phyloP scores from a whole-genome alignment of 208 protist species.

The Leishmania tropica region DNA sequence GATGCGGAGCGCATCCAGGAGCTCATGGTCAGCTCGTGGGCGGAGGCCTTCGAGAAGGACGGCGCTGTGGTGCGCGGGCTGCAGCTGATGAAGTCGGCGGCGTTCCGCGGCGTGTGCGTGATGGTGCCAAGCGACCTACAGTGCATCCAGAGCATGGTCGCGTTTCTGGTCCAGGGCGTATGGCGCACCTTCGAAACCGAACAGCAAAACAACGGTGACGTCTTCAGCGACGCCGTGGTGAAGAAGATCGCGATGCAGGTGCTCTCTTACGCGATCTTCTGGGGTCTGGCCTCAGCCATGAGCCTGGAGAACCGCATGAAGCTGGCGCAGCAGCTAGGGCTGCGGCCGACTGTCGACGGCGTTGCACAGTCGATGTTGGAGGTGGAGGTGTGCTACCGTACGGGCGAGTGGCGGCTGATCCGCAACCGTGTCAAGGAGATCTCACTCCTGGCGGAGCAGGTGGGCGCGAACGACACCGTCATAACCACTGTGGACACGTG shows the following conservation, averaged over 20 bases:
- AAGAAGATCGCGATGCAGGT: conserved; percentile 32
- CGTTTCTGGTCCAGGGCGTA: conserved; percentile 93
- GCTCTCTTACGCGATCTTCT: conserved; percentile 95
- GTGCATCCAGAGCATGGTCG: conserved; percentile 91
- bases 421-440: conserved; percentile 77
- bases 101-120: conserved; percentile 79
- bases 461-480: conserved; percentile 94
- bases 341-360: conserved; percentile 40
- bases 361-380: conserved; percentile 69
- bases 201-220: conserved; percentile 47
- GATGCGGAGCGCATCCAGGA: conserved; percentile 85
- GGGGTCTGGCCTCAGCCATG: conserved; percentile 93
- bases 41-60: conserved; percentile 75
- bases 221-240: conserved; percentile 23
- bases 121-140: conserved; percentile 95
- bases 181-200: conserved; percentile 92
- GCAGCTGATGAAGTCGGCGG: conserved; percentile 47
- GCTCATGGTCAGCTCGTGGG: conserved; percentile 80
- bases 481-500: conserved; percentile 99
- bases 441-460: conserved; percentile 91
- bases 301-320: conserved; percentile 54
- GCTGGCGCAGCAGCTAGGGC: conserved; percentile 60
- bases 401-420: conserved; percentile 81
- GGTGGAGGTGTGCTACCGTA: conserved; percentile 79
- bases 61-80: conserved; percentile 88